Evolutionary conservation across 2,329 filamentous ascomycete genomes (phyloP).

Genomic region (Shiraia bambusicola): DNA sequence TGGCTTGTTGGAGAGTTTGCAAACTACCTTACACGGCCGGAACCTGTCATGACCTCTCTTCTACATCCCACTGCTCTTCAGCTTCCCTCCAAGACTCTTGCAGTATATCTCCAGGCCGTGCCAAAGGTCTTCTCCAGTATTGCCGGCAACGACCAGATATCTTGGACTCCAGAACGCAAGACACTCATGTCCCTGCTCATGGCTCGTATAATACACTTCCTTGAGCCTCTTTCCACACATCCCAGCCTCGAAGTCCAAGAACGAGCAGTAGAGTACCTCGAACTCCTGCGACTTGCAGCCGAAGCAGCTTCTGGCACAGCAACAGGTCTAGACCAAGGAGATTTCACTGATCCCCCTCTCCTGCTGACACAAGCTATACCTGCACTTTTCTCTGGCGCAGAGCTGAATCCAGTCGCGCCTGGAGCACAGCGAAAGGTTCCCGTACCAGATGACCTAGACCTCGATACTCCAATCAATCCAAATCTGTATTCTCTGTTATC

Average conservation of each 20-base stretch:
- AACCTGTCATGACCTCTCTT: constrained; percentile 71
- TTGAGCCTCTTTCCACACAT: constrained; percentile 77
- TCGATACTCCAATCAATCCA: constrained; percentile 79
- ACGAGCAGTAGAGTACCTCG: constrained; percentile 86
- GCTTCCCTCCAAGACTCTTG: constrained; percentile 66
- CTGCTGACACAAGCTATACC: constrained; percentile 90
- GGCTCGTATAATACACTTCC: constrained; percentile 75
- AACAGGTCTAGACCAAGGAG: constrained; percentile 57
- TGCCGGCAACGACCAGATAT: constrained; percentile 62
- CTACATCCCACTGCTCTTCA: constrained; percentile 65
- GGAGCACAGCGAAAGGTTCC: constrained; percentile 87
- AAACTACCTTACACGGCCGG: constrained; percentile 66
- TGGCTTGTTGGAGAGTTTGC: constrained; percentile 93
- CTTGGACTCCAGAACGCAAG: constrained; percentile 74
- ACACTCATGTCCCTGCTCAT: constrained; percentile 75
- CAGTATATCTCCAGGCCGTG: constrained; percentile 77
- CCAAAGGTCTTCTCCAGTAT: constrained; percentile 81
- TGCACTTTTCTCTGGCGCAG: constrained; percentile 79
- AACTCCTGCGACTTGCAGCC: constrained; percentile 80
- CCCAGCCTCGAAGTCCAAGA: constrained; percentile 94
- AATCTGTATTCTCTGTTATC: constrained; percentile 68
- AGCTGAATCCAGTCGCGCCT: constrained; percentile 85
- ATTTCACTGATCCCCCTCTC: constrained; percentile 75
- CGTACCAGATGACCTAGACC: constrained; percentile 70
- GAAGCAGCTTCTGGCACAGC: constrained; percentile 75